phyloP scores from a whole-genome alignment of 164 flowering plant species.

The grape (Vitis vinifera) region ASM3070453v1 NC_081812.1:13810001-13810500 shows the following conservation, averaged over 20 bases:
- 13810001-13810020: neutral
- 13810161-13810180: slow-evolving; percentile 85
- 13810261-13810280: too few relatives aligned
- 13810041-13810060: slow-evolving; percentile 87
- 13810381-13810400: neutral
- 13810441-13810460: neutral
- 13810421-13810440: too few relatives aligned
- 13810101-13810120: slow-evolving; percentile 84
- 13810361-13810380: too few relatives aligned
- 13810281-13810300: too few relatives aligned
- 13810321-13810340: too few relatives aligned
- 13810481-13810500: slow-evolving; percentile 7
- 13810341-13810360: too few relatives aligned
- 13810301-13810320: too few relatives aligned
- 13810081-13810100: slow-evolving; percentile 72
- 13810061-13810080: slow-evolving; percentile 81
- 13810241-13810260: too few relatives aligned
- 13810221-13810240: neutral
- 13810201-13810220: neutral
- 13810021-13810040: slow-evolving; percentile 48
- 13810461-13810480: neutral
- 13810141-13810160: slow-evolving; percentile 84
- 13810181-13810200: slow-evolving; percentile 74
- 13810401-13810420: neutral
- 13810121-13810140: slow-evolving; percentile 75